Evolutionary conservation across 352 stramenopile genomes (phyloP), one percentile per base, ranked within the genome.

Genomic region (Globisporangium acanthophoron): DNA sequence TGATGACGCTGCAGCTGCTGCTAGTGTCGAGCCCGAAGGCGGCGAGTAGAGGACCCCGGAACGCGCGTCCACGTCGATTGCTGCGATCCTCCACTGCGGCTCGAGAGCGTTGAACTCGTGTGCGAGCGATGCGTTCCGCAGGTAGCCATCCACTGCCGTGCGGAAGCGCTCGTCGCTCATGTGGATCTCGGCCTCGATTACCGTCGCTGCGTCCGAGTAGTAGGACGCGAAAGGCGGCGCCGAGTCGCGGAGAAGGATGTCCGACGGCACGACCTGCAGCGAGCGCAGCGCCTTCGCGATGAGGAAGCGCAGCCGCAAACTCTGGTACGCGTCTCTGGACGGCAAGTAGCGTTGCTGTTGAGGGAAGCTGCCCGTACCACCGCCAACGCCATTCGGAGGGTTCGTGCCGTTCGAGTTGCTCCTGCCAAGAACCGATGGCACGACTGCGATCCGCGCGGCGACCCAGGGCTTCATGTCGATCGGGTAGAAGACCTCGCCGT

Each of bases 391-490:
- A 31, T 12, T 29, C 45, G 20, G 24, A 12, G 33, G 24, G 16
- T 35, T n/a, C n/a, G 33, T 51, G 44, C 21, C 9, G 18, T 39
- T 43, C 31, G 12, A 46, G 35, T 5, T 55, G 31, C 20, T 50
- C 8, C 33, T 37, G 33, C 33, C 11, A 50, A 46, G 2, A 44
- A 20, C 24, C 13, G 29, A 24, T 15, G 44, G 20, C 3, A 52
- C 39, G 5, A 74, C 20, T 3, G 52, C 67, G 33, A 76, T 33
- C 18, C 39, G 47, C 3, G 64, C 51, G 12, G 43, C 48, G 5
- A 72, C 41, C 68, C 64, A 76, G 8, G 68, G 65, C 39, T 51
- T 70, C 2, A 66, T 47, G 37, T 76, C 68, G n/a, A 76, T 55
- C 16, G 48, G 58, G 46, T 70, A 70, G 54, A 76, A 70, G 8